Percentiles rank a stretch among this genome's conserved stretches.
phyloP scores from a whole-genome alignment of 1,284 basidiomycete genomes.

The Moniliella sp. region DNA sequence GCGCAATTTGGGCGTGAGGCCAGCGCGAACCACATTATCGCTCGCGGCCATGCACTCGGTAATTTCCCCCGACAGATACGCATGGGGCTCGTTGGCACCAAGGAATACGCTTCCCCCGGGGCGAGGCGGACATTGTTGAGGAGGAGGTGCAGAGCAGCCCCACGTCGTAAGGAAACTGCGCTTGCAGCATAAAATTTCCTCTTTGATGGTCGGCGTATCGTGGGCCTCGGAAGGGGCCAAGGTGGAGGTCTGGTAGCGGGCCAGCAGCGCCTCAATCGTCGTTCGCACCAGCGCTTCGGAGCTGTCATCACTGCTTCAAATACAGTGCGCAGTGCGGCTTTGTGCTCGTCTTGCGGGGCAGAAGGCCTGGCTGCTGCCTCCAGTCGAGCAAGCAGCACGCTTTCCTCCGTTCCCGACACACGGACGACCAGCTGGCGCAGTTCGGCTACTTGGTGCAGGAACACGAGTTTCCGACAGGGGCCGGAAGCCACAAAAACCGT shows the following conservation, averaged over 20 bases:
- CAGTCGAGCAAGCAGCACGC: no score
- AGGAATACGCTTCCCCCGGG: slow-evolving; percentile 81
- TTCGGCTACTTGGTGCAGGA: slow-evolving; percentile 55
- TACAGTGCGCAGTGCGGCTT: slow-evolving; percentile 6
- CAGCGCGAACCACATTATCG: slow-evolving; percentile 95
- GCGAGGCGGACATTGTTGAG: slow-evolving; percentile 64
- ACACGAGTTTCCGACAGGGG: slow-evolving; percentile 48
- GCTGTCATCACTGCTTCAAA: slow-evolving; percentile 18
- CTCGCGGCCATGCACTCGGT: slow-evolving; percentile 31
- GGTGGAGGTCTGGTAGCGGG: neutral
- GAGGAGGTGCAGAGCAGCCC: slow-evolving; percentile 72
- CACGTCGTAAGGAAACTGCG: slow-evolving; percentile 76
- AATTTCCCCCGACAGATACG: slow-evolving; percentile 50
- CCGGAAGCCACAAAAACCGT: slow-evolving; percentile 72
- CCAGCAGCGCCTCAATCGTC: neutral
- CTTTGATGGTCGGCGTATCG: slow-evolving; percentile 11
- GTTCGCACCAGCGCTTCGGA: neutral
- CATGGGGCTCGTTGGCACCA: slow-evolving; percentile 85
- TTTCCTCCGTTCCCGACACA: slow-evolving; percentile 1
- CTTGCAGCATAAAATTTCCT: slow-evolving; percentile 53
- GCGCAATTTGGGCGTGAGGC: slow-evolving; percentile 82
- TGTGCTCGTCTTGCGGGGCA: slow-evolving; percentile 4
- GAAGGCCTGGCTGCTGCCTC: no score
- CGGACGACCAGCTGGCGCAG: slow-evolving; percentile 40
- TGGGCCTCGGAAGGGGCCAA: neutral